Conservation (phyloP, 805 yeast species). For the Suhomyces xylopsoci region DNA sequence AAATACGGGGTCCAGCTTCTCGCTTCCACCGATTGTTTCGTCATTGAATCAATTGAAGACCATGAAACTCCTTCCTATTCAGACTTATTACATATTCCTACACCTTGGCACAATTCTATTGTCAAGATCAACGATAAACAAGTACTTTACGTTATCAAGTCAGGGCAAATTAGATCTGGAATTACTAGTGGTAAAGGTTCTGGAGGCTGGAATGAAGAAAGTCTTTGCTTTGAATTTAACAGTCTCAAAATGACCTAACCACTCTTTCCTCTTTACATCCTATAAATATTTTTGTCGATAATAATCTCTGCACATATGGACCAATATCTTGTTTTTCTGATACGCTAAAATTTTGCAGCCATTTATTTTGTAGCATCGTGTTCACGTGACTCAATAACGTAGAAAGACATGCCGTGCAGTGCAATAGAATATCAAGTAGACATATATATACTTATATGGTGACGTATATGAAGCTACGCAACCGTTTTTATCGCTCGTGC, state of each 20-base stretch:
- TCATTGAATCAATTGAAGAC: slow-evolving; percentile 45
- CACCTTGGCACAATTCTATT: slow-evolving; percentile 64
- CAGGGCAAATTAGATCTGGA: slow-evolving; percentile 10
- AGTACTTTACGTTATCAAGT: slow-evolving; percentile 21
- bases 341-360: neutral
- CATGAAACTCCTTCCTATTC: slow-evolving; percentile 40
- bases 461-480: neutral
- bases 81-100: slow-evolving; percentile 59
- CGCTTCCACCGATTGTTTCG: slow-evolving; percentile 39
- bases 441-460: too few species aligned
- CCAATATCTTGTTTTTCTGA: neutral
- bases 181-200: slow-evolving; percentile 12
- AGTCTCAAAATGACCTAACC: slow-evolving; percentile 1
- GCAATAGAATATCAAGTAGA: neutral
- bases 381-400: neutral
- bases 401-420: neutral
- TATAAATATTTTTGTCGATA: neutral
- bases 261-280: neutral
- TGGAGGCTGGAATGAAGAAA: slow-evolving; percentile 23
- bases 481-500: too few species aligned
- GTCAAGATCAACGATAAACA: slow-evolving; percentile 39
- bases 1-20: slow-evolving; percentile 56
- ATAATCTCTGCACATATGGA: neutral
- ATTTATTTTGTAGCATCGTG: neutral
- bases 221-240: slow-evolving; percentile 8